Conservation (phyloP, 352 stramenopile genomes). For the Pythium brassicae region DNA sequence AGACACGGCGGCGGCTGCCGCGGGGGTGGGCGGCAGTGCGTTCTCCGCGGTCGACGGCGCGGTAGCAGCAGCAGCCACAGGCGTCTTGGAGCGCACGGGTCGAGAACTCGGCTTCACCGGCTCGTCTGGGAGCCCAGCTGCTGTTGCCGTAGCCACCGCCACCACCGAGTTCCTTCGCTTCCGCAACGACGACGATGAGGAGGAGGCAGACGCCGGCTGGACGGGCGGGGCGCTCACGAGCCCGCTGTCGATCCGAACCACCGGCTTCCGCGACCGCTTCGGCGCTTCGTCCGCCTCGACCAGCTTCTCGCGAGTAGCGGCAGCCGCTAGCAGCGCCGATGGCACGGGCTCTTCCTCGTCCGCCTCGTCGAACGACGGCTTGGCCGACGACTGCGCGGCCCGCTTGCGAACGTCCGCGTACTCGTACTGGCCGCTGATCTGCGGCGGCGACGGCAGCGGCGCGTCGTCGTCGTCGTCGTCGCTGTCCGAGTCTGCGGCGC, state of each 20-base stretch:
- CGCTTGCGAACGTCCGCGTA: constrained; percentile 26
- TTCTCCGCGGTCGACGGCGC: not conserved
- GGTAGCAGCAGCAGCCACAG: not conserved
- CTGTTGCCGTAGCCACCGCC: not conserved
- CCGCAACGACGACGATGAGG: constrained; percentile 21
- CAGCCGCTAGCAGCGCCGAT: not conserved
- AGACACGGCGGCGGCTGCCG: constrained; percentile 5
- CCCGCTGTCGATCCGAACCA: not conserved
- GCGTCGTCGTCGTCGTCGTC: constrained; percentile 51
- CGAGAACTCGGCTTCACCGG: not conserved
- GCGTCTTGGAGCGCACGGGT: constrained; percentile 3
- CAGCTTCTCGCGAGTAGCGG: not conserved
- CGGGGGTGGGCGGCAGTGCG: constrained; percentile 5
- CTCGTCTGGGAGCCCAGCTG: not conserved
- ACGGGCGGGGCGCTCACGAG: not conserved
- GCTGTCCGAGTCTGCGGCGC: constrained; percentile 34
- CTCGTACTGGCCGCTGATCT: constrained; percentile 36
- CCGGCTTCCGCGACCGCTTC: constrained; percentile 5
- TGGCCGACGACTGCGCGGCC: constrained; percentile 1
- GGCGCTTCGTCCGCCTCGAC: constrained; percentile 2
- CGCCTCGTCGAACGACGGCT: constrained; percentile 10
- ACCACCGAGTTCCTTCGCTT: constrained; percentile 22
- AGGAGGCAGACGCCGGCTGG: not conserved
- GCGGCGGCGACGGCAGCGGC: constrained; percentile 33
- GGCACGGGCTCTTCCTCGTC: constrained; percentile 2